phyloP scores from a whole-genome alignment of 202 grass and related monocot genomes.

The Brachypodium distachyon region DNA sequence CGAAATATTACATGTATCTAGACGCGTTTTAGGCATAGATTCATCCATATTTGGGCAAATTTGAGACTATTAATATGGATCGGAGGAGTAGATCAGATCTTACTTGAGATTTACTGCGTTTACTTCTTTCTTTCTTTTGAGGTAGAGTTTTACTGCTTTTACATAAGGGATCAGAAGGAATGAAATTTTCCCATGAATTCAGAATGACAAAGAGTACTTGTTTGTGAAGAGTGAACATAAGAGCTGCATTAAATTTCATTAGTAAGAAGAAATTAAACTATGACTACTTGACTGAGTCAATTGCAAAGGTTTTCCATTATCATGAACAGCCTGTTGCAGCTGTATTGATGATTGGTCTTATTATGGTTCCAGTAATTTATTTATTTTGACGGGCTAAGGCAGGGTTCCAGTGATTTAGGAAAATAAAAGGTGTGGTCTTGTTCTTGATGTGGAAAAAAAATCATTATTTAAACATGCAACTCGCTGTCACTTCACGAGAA shows the following conservation, averaged over 20 bases:
- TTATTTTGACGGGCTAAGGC: too few relatives aligned
- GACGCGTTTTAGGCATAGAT: too few relatives aligned
- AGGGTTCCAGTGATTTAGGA: too few relatives aligned
- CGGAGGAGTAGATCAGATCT: too few relatives aligned
- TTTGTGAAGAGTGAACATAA: neutral
- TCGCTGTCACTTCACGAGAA: constrained; percentile 10
- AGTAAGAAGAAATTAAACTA: neutral
- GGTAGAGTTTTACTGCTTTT: neutral
- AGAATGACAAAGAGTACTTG: constrained; percentile 1
- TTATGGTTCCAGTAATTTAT: neutral
- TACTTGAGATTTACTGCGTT: too few relatives aligned
- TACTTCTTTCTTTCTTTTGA: too few relatives aligned
- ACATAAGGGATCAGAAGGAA: neutral
- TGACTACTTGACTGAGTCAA: neutral
- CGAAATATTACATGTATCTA: too few relatives aligned
- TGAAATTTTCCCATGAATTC: neutral
- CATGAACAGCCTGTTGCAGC: neutral
- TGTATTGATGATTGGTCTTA: neutral
- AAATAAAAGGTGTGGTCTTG: neutral
- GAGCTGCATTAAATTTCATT: neutral
- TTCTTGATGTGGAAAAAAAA: neutral
- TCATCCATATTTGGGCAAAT: too few relatives aligned
- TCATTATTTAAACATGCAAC: neutral
- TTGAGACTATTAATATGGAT: too few relatives aligned
- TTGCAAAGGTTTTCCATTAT: neutral